These are phyloP conservation scores for Persicaria tinctoria DNA, from an alignment of 148 eudicot species.

Conservation along the genomic window DNA sequence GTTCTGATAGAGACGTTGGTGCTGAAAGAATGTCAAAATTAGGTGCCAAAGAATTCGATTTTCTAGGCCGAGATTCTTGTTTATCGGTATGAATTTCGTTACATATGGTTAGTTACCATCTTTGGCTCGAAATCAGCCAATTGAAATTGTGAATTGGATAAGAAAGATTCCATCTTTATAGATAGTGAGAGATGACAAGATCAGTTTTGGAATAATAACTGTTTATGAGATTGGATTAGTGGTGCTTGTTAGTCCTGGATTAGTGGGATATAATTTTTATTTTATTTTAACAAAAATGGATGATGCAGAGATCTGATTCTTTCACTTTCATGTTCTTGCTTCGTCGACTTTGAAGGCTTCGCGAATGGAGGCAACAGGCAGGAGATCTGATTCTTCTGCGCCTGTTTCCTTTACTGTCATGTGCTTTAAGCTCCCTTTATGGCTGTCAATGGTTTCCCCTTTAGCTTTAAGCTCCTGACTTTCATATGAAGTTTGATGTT, in stretches of 20 bases:
- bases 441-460: neutral
- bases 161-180: neutral
- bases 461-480: slow-evolving; percentile 4
- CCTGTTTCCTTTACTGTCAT: neutral
- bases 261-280: neutral
- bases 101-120: neutral
- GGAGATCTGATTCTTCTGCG: slow-evolving; percentile 5
- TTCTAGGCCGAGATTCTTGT: neutral
- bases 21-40: neutral
- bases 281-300: neutral
- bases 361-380: neutral
- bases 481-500: slow-evolving; percentile 21
- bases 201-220: neutral
- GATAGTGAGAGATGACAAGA: neutral
- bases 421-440: slow-evolving; percentile 1
- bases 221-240: neutral
- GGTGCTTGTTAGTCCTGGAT: neutral
- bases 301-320: slow-evolving; percentile 4
- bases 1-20: neutral
- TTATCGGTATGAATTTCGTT: neutral
- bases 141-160: neutral
- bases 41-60: neutral
- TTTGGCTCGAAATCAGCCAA: neutral
- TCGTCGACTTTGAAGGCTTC: neutral
- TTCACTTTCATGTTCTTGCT: neutral